phyloP scores from a whole-genome alignment of 345 rosid genomes.

The Eucalyptus cloeziana region DNA sequence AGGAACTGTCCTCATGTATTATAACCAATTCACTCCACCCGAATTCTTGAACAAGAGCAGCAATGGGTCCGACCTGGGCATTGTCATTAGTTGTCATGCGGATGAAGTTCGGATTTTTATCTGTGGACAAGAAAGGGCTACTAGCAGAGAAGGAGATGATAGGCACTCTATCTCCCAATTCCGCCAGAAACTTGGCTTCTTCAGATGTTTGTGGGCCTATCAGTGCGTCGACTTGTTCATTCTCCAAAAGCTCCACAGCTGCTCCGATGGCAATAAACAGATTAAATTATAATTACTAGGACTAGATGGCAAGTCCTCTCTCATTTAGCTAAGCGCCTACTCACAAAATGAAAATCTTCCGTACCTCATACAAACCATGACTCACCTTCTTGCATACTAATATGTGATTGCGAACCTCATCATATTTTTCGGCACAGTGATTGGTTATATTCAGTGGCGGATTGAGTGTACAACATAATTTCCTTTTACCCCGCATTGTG shows the following conservation, averaged over 20 bases:
- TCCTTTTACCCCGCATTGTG: background rate
- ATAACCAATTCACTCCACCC: slow-evolving; percentile 11
- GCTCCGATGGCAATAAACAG: background rate
- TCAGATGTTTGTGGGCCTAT: background rate
- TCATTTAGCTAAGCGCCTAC: background rate
- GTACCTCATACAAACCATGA: background rate
- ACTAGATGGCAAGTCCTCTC: background rate
- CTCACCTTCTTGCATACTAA: background rate
- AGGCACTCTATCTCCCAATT: background rate
- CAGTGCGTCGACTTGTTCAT: background rate
- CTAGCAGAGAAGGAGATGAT: background rate
- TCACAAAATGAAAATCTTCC: background rate
- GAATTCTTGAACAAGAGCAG: background rate
- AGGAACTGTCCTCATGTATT: slow-evolving; percentile 3
- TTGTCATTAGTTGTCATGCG: slow-evolving; percentile 2
- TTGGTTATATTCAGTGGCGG: background rate
- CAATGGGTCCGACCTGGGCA: background rate
- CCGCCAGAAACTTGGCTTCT: background rate
- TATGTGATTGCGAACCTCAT: background rate
- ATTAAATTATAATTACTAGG: background rate
- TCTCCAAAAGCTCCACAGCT: background rate
- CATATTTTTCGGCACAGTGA: background rate
- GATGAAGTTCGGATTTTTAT: background rate
- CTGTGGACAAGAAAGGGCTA: background rate
- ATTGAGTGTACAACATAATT: background rate